phyloP scores from a whole-genome alignment of 208 protist genomes.

The Strigomonas oncopelti region DNA sequence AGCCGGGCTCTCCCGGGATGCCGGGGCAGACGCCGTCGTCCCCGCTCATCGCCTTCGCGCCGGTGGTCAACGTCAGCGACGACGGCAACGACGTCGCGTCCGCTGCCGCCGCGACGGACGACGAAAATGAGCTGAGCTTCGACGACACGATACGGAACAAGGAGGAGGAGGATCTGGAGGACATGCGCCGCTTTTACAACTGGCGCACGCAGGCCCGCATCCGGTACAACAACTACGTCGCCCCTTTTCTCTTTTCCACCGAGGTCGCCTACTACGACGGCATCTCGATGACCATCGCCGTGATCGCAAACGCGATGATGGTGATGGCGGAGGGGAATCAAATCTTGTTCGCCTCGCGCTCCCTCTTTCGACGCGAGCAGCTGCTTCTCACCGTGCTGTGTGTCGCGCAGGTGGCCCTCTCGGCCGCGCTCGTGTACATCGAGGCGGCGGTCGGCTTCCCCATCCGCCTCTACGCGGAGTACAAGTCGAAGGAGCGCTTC shows the following conservation, averaged over 20 bases:
- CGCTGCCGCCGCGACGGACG: not conserved
- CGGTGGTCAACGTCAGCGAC: too few species aligned
- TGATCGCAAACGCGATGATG: conserved; percentile 59
- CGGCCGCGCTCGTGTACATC: conserved; percentile 36
- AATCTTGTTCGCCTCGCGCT: not conserved
- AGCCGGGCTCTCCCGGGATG: not conserved
- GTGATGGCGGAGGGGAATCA: conserved; percentile 34
- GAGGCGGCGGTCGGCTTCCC: conserved; percentile 55
- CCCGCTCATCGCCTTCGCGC: too few species aligned
- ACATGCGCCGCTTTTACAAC: not conserved
- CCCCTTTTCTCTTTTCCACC: conserved; percentile 35
- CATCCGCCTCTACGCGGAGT: conserved; percentile 47
- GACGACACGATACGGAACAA: not conserved
- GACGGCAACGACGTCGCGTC: not conserved
- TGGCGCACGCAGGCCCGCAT: conserved; percentile 17
- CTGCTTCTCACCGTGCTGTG: conserved; percentile 28
- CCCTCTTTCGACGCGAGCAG: not conserved
- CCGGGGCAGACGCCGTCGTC: too few species aligned
- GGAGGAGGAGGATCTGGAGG: not conserved
- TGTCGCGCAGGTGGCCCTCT: conserved; percentile 47
- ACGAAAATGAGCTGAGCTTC: not conserved
- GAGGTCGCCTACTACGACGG: conserved; percentile 53
- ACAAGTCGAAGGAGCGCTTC: conserved; percentile 58
- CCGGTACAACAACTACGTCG: conserved; percentile 59
- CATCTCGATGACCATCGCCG: conserved; percentile 49